phyloP scores from a whole-genome alignment of 441 rosid genomes.

The Raphanus hybrid region DNA sequence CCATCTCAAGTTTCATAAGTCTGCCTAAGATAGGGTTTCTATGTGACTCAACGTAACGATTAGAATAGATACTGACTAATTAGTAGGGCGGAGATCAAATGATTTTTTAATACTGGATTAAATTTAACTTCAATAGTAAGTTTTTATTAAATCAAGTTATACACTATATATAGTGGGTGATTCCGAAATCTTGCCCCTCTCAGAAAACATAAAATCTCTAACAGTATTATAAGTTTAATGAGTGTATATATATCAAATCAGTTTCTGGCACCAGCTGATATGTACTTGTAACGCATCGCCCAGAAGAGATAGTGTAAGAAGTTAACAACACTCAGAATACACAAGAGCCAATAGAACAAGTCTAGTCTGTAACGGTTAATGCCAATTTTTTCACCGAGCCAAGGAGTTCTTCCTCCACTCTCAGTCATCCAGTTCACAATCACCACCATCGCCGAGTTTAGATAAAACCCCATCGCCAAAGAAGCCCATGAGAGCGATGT shows the following conservation, averaged over 20 bases:
- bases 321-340: slow-evolving; percentile 71
- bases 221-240: neutral
- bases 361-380: slow-evolving; percentile 71
- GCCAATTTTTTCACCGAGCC: slow-evolving; percentile 65
- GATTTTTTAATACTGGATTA: neutral
- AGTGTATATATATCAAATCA: slow-evolving; percentile 1
- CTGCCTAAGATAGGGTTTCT: neutral
- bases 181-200: neutral
- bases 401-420: slow-evolving; percentile 48
- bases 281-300: slow-evolving; percentile 76
- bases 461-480: slow-evolving; percentile 83
- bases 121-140: neutral
- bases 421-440: slow-evolving; percentile 63
- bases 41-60: neutral
- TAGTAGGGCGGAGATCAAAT: neutral
- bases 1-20: neutral
- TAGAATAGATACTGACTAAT: neutral
- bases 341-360: slow-evolving; percentile 87
- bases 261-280: slow-evolving; percentile 45
- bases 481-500: slow-evolving; percentile 91
- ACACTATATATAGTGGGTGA: neutral
- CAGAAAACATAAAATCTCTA: slow-evolving; percentile 5
- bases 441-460: slow-evolving; percentile 77
- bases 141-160: neutral
- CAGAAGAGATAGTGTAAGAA: slow-evolving; percentile 76